Evolutionary conservation across 2,329 filamentous ascomycete genomes (phyloP).

Genomic region (Colletotrichum karsti): DNA sequence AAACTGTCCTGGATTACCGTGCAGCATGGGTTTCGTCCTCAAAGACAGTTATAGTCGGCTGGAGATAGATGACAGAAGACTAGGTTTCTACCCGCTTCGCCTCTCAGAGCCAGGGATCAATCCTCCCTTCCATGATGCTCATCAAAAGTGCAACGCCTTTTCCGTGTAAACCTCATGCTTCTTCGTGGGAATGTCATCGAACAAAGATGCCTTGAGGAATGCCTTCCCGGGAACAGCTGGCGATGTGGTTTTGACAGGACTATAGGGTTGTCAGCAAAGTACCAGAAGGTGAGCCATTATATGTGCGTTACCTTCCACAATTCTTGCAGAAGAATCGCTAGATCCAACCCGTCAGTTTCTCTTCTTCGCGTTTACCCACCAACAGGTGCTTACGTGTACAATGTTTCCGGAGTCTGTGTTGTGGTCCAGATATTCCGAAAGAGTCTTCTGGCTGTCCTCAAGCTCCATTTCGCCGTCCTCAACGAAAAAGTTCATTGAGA

Average conservation of each 20-base stretch:
- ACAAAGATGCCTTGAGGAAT: slow-evolving; percentile 20
- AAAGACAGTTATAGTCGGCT: no score
- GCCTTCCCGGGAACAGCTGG: background rate
- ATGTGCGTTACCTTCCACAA: slow-evolving; percentile 25
- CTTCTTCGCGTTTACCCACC: no score
- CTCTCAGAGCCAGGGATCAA: no score
- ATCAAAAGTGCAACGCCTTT: background rate
- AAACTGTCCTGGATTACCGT: no score
- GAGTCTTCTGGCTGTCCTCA: background rate
- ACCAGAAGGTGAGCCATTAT: no score
- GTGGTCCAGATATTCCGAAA: slow-evolving; percentile 11
- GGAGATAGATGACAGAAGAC: no score
- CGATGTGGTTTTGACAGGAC: background rate
- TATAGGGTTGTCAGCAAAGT: background rate
- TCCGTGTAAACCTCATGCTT: background rate
- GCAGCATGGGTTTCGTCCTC: no score
- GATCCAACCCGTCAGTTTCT: no score
- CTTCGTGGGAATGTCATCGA: slow-evolving; percentile 12
- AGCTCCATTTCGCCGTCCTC: slow-evolving; percentile 7
- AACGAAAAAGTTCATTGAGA: slow-evolving; percentile 14
- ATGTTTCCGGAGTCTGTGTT: slow-evolving; percentile 19
- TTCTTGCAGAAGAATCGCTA: slow-evolving; percentile 20
- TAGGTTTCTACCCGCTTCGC: no score
- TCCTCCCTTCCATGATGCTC: no score
- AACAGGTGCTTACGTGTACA: background rate